These are phyloP conservation scores for Bryoerythrophyllum caledonicum DNA, from an alignment of 225 moss, liverwort and hornwort genomes.

Conservation along the genomic window DNA sequence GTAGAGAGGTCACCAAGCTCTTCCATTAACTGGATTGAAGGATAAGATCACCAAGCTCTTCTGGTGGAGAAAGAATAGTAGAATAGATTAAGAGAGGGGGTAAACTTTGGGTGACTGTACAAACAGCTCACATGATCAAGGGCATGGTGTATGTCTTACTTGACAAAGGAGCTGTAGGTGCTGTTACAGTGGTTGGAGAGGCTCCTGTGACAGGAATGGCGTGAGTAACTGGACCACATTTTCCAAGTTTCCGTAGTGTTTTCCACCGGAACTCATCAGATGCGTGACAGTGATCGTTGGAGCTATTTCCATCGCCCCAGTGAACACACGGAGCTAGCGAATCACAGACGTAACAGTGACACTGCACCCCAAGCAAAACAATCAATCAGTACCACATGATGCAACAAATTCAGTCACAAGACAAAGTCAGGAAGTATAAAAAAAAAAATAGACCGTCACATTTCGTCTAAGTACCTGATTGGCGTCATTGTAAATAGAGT, in stretches of 20 bases:
- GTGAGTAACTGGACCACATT: slow-evolving; percentile 26
- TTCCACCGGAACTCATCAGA: slow-evolving; percentile 59
- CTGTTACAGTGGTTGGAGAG: slow-evolving; percentile 8
- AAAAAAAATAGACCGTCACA: slow-evolving; percentile 2
- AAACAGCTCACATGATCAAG: not conserved
- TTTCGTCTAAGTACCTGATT: slow-evolving; percentile 1
- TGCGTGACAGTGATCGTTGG: slow-evolving; percentile 71
- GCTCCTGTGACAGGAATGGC: slow-evolving; percentile 7
- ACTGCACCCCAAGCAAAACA: slow-evolving; percentile 46
- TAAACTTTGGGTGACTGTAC: not conserved
- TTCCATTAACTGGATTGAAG: too few species aligned
- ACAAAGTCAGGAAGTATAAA: slow-evolving; percentile 21
- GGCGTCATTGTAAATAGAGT: not conserved
- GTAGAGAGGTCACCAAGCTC: too few species aligned
- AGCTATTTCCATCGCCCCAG: slow-evolving; percentile 64
- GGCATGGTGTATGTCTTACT: slow-evolving; percentile 32
- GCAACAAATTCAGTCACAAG: slow-evolving; percentile 23
- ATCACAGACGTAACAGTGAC: slow-evolving; percentile 81
- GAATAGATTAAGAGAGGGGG: too few species aligned
- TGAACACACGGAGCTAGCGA: slow-evolving; percentile 56
- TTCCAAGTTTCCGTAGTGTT: slow-evolving; percentile 39
- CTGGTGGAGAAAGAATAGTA: too few species aligned
- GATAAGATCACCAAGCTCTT: too few species aligned
- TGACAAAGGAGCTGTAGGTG: slow-evolving; percentile 26
- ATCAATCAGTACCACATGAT: slow-evolving; percentile 5